Base-by-base conservation (phyloP, 164 flowering plant genomes). In the Magnolia officinalis region DNA sequence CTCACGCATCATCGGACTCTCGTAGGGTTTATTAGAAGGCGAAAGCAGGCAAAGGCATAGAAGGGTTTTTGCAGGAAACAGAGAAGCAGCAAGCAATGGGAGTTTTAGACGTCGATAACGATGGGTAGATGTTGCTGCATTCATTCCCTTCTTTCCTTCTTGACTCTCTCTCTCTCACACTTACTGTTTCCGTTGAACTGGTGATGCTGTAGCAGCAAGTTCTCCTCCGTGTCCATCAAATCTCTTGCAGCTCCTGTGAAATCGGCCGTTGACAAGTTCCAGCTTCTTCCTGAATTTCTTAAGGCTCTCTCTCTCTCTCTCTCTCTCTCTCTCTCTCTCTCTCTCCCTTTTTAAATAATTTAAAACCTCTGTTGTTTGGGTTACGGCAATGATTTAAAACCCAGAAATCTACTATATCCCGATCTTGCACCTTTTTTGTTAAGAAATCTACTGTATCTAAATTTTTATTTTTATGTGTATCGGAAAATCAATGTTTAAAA, bases 231-330 rank as follows among this genome's bases (percentile, higher is more conserved):
- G 26, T 72, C 75, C 50, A 63, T 63, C 69, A 63, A 85, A 79
- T 82, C 79, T 66, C 87, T 87, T 2, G 81, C 89, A 1, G 86
- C 90, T 45, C 94, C 94, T 0, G 81, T 90, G 1, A 91, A 89
- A 77, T 82, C 84, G 0, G 81, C 89, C 0, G 92, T 90, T 0
- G 91, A 94, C 75, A 96, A 96, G 79, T 94, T 78, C 80, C 94
- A 87, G 72, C 92, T 96, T 19, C 81, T 96, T 67, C 98, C 99
- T 0, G 99, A 96, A 78, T 96, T 92, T 75, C 78, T 96, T 2
- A 96, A 93, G 92, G 96, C 91, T 69, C 6, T 10, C 18, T 10
- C 11, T 7, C 49, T 19, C 10, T 66, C 51, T 13, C 29, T 71
- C 16, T 5, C 8, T 50, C 58, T 14, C 59, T 52, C 2, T 26